Percentiles rank a stretch among this genome's conserved stretches.
phyloP scores from a whole-genome alignment of 768 basidiomycete species.

The Leccinellum rugosiceps region DNA sequence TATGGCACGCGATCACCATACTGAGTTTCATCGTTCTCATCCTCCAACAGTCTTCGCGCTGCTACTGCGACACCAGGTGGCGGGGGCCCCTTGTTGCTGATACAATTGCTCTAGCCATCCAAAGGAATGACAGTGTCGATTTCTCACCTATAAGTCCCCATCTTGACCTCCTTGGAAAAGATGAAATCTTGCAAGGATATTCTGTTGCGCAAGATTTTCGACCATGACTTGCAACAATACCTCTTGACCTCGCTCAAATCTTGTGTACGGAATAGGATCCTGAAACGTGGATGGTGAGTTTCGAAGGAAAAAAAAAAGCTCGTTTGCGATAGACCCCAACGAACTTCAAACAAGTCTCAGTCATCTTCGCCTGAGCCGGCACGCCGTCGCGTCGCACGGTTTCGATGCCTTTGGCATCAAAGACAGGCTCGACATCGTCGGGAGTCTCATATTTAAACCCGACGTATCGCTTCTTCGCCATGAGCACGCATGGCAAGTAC shows the following conservation, averaged over 20 bases:
- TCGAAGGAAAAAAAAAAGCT: too few relatives aligned
- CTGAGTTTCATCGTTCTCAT: slow-evolving; percentile 81
- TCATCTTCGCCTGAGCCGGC: slow-evolving; percentile 88
- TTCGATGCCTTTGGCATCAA: slow-evolving; percentile 98
- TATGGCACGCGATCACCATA: slow-evolving; percentile 95
- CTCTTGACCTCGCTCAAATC: slow-evolving; percentile 88
- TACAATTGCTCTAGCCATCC: not conserved
- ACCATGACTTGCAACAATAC: slow-evolving; percentile 84
- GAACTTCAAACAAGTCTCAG: slow-evolving; percentile 85
- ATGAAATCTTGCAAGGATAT: slow-evolving; percentile 91
- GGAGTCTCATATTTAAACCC: slow-evolving; percentile 92
- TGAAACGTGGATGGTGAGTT: slow-evolving; percentile 29
- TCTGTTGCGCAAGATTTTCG: slow-evolving; percentile 75
- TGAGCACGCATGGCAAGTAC: slow-evolving; percentile 89
- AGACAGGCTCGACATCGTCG: slow-evolving; percentile 72
- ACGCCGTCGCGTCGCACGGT: slow-evolving; percentile 93
- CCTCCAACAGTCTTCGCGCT: slow-evolving; percentile 64
- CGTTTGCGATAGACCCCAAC: slow-evolving; percentile 9
- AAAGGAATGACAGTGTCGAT: not conserved
- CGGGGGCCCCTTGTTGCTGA: slow-evolving; percentile 77
- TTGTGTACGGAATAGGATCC: slow-evolving; percentile 86
- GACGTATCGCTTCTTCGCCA: slow-evolving; percentile 98
- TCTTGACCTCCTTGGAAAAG: slow-evolving; percentile 88
- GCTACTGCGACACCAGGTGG: slow-evolving; percentile 93
- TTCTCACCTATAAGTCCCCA: slow-evolving; percentile 87